Conservation (phyloP, 129 eudicot species). For the Flaveria brownii region DNA sequence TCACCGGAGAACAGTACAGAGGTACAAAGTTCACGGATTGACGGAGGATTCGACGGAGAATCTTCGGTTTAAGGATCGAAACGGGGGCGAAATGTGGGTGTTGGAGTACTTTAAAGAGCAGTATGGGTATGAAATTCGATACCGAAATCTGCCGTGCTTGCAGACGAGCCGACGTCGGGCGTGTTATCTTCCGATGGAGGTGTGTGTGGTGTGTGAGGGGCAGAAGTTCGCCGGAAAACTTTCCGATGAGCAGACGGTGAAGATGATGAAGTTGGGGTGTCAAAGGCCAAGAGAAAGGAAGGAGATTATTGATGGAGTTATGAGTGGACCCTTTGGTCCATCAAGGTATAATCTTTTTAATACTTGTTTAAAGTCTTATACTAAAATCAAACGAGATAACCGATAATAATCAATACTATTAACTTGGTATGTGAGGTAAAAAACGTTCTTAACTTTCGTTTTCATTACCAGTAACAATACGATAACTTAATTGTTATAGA, state of each 20-base stretch:
- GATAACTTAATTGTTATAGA: no score
- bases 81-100: slow-evolving; percentile 59
- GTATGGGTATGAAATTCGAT: slow-evolving; percentile 72
- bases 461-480: no score
- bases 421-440: no score
- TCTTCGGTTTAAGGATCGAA: slow-evolving; percentile 72
- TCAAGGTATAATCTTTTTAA: slow-evolving; percentile 50
- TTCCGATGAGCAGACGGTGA: slow-evolving; percentile 87
- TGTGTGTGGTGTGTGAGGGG: slow-evolving; percentile 90
- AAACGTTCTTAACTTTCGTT: no score
- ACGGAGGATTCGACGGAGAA: slow-evolving; percentile 75
- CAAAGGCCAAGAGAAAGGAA: slow-evolving; percentile 82
- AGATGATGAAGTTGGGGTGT: slow-evolving; percentile 80
- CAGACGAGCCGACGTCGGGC: slow-evolving; percentile 84
- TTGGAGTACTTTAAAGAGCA: slow-evolving; percentile 80
- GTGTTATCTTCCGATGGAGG: slow-evolving; percentile 96
- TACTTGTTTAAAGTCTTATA: not conserved
- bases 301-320: slow-evolving; percentile 71
- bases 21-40: slow-evolving; percentile 69
- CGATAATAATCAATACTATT: no score
- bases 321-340: slow-evolving; percentile 92
- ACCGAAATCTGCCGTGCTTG: slow-evolving; percentile 78
- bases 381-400: no score
- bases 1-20: slow-evolving; percentile 81
- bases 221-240: slow-evolving; percentile 95